These are phyloP conservation scores for Graphilbum sp. DNA, from an alignment of 2,329 filamentous ascomycete species.

Conservation along the genomic window DNA sequence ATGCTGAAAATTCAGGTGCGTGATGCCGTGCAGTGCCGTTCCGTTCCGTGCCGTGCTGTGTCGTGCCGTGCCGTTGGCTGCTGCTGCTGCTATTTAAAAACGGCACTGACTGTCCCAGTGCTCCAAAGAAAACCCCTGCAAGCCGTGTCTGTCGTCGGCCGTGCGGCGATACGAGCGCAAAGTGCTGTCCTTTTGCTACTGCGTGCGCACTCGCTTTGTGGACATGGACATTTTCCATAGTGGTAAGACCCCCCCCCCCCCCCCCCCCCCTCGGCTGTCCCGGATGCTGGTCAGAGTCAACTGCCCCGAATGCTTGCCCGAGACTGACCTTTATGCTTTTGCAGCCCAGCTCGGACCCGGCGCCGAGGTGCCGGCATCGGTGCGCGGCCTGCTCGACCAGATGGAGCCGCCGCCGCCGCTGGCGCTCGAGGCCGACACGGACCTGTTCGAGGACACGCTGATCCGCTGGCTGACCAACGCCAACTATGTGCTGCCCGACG, in stretches of 20 bases:
- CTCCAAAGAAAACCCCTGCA: conserved; percentile 14
- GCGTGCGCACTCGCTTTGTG: conserved; percentile 14
- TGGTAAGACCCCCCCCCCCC: too few species aligned
- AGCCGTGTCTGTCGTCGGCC: conserved; percentile 14
- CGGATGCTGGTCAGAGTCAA: too few species aligned
- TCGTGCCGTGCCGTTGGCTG: not conserved
- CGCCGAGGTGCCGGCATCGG: conserved; percentile 5
- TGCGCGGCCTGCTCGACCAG: conserved; percentile 6
- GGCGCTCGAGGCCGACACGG: conserved; percentile 1
- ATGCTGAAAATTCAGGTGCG: conserved; percentile 16
- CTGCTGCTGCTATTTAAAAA: not conserved
- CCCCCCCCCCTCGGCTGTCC: too few species aligned
- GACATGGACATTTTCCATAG: conserved; percentile 15
- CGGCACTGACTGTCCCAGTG: conserved; percentile 8
- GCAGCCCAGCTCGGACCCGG: conserved; percentile 2
- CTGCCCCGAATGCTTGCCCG: too few species aligned
- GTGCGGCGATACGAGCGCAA: conserved; percentile 13
- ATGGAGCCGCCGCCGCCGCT: conserved; percentile 5
- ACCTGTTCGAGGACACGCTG: conserved; percentile 12
- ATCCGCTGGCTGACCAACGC: conserved; percentile 14
- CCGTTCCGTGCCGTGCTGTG: too few species aligned
- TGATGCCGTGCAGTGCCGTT: not conserved
- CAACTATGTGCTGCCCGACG: conserved; percentile 11
- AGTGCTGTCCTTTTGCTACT: conserved; percentile 15
- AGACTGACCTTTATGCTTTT: not conserved